Base-by-base conservation (phyloP, 192 early-diverging fungal genomes). In the Rhizophagus sp. region DNA sequence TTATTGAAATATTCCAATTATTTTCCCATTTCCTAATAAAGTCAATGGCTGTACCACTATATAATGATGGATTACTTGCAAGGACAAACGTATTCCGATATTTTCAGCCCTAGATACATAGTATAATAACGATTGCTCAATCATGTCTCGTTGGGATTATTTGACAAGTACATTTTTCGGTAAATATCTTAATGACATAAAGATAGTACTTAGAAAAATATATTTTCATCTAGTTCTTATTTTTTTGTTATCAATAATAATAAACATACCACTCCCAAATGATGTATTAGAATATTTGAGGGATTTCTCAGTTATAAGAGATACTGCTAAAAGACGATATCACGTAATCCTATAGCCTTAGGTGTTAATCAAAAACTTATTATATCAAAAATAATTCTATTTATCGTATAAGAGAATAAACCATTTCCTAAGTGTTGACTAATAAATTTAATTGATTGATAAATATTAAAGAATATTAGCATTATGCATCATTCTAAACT, bases 231-330 rank as follows among this genome's bases (percentile, higher is more conserved):
- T 30, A 1, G 30, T 30, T 30, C 30, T 30, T 30, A 30, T 1
- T 30, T 30, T 30, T 30, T 30, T 30, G 1, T 30, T 1, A 30
- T 30, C 1, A 1, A 30, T 30, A 70, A 24, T 41, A 78, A 10
- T 7, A 19, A 49, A 39, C 67, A 57, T 86, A 92, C 95, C 95
- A 95, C 91, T 97, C 95, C 25, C 93, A 81, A 90, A 88, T 74
- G 30, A 30, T 30, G 95, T 95, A 81, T 92, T 94, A 25, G 94
- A 92, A 83, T 93, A 91, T 79, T 94, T 90, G 12, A 97, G 83
- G 1, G 93, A 90, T 44, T 88, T 89, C 65, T 95, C 89, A 3
- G 94, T 94, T 12, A 95, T 87, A 0, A 94, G 93, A 4, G 92
- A 94, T 7, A 93, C 86, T 73, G 94, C 85, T 93, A 89, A 33